Conservation (phyloP, 108 stramenopile genomes). For the Nitzschia sp. region DNA sequence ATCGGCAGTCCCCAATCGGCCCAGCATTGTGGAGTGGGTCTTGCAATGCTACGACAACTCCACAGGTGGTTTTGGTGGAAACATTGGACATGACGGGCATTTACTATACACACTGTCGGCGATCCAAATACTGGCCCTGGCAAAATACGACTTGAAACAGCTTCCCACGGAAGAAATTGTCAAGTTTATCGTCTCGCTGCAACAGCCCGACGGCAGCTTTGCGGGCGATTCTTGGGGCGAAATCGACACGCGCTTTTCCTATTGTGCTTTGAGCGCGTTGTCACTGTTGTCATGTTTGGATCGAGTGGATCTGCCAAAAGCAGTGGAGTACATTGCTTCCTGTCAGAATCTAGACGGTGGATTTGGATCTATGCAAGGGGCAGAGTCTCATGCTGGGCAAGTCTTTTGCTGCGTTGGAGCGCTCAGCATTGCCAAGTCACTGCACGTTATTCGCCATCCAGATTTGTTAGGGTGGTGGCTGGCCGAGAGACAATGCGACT, state of each 20-base stretch:
- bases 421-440: constrained; percentile 87
- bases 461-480: constrained; percentile 98
- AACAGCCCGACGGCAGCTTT: constrained; percentile 96
- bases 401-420: constrained; percentile 98
- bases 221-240: constrained; percentile 96
- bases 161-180: constrained; percentile 44
- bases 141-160: constrained; percentile 53
- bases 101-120: constrained; percentile 97
- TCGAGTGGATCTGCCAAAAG: constrained; percentile 63
- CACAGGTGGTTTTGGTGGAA: constrained; percentile 94
- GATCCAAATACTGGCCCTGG: constrained; percentile 95
- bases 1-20: constrained; percentile 22
- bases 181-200: constrained; percentile 81
- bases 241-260: constrained; percentile 98
- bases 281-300: constrained; percentile 76
- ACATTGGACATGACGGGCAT: constrained; percentile 94
- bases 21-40: constrained; percentile 91
- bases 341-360: constrained; percentile 98
- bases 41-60: constrained; percentile 79
- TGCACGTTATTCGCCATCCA: constrained; percentile 58
- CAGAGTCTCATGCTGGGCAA: constrained; percentile 97
- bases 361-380: constrained; percentile 94
- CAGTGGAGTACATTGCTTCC: constrained; percentile 74
- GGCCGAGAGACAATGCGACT: constrained; percentile 98
- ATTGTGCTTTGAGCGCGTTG: constrained; percentile 91